Evolutionary conservation across 208 protist species (phyloP).

Genomic region (Kentomonas sorsogonicus): DNA sequence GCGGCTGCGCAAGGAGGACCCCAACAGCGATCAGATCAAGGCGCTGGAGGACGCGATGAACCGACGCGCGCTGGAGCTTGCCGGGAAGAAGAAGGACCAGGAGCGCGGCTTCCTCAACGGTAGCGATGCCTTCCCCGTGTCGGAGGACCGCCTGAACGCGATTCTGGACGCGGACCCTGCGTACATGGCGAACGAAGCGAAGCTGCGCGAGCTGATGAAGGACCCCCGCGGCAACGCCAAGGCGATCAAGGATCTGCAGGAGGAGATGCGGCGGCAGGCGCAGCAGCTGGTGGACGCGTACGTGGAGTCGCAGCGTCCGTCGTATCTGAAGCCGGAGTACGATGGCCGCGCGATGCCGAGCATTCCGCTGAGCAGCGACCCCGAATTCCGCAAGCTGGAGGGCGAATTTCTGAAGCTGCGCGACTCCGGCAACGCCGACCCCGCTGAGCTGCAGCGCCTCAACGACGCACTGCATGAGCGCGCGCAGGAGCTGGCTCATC

Average conservation of each 20-base stretch:
- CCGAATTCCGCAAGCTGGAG: conserved; percentile 28
- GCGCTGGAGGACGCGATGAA: conserved; percentile 32
- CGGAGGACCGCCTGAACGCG: conserved; percentile 8
- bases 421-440: conserved; percentile 21
- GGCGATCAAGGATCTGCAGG: conserved; percentile 29
- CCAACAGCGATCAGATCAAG: conserved; percentile 25
- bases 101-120: conserved; percentile 38
- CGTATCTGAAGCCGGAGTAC: conserved; percentile 30
- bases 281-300: conserved; percentile 10
- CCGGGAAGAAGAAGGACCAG: conserved; percentile 26
- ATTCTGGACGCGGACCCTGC: conserved; percentile 28
- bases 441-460: conserved; percentile 26
- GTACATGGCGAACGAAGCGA: conserved; percentile 20
- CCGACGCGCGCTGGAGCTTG: conserved; percentile 45
- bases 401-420: conserved; percentile 22
- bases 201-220: conserved; percentile 35
- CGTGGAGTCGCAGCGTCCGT: conserved; percentile 13
- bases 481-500: conserved; percentile 36
- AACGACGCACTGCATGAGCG: conserved; percentile 41
- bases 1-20: conserved; percentile 29
- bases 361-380: conserved; percentile 29
- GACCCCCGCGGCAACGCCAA: conserved; percentile 26
- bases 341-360: conserved; percentile 26
- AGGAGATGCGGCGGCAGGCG: conserved; percentile 27
- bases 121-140: no score